Percentiles rank a stretch among this genome's conserved stretches.
Evolutionary conservation across 371 early-diverging fungal species (phyloP).

Genomic region (Rhizopus delemar): DNA sequence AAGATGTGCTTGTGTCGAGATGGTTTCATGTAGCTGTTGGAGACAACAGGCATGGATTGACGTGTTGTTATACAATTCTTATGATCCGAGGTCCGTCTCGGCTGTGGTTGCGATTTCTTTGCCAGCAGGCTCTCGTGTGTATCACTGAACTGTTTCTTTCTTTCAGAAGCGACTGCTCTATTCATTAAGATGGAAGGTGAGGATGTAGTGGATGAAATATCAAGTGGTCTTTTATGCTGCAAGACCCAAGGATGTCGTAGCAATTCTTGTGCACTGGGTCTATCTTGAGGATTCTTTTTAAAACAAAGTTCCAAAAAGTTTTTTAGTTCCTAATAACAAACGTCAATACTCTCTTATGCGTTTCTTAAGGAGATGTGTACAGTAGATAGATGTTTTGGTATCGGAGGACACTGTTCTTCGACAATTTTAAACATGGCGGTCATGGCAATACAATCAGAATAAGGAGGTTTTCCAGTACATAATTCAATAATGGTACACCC

Average conservation of each 20-base stretch:
- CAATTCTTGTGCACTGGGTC: constrained; percentile 61
- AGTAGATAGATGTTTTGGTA: constrained; percentile 75
- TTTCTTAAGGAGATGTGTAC: constrained; percentile 29
- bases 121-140: constrained; percentile 3
- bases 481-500: constrained; percentile 90
- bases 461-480: constrained; percentile 89
- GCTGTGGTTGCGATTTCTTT: not conserved
- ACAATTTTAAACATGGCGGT: constrained; percentile 92
- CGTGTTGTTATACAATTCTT: not conserved
- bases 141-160: constrained; percentile 2
- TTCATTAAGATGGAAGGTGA: not conserved
- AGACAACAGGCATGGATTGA: constrained; percentile 10
- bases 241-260: constrained; percentile 77
- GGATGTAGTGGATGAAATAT: constrained; percentile 1
- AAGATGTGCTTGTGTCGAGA: constrained; percentile 31
- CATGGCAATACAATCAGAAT: constrained; percentile 80
- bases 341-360: not conserved
- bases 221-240: constrained; percentile 32
- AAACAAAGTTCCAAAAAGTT: constrained; percentile 82
- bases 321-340: constrained; percentile 51
- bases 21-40: not conserved
- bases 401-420: constrained; percentile 82
- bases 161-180: not conserved
- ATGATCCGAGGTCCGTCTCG: not conserved
- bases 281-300: constrained; percentile 70